These are phyloP conservation scores for Paramecium primaurelia DNA, from an alignment of 73 alveolate genomes.

Conservation along the genomic window DNA sequence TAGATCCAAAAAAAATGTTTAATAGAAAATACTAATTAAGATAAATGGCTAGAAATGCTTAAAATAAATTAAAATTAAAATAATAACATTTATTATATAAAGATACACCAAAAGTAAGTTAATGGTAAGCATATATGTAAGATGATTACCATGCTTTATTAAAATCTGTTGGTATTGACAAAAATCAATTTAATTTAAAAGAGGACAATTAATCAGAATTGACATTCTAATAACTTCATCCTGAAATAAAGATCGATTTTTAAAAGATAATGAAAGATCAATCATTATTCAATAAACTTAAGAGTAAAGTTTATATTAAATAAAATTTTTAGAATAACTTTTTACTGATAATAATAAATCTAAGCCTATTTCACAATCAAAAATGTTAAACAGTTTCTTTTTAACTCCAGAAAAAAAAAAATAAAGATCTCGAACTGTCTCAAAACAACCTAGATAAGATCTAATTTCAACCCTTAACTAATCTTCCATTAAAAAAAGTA, in stretches of 20 bases:
- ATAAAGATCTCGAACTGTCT: not conserved
- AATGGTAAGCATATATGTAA: not conserved
- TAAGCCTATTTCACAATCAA: constrained; percentile 8
- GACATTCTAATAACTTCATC: not conserved
- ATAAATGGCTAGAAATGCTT: not conserved
- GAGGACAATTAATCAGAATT: constrained; percentile 6
- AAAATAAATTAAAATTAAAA: not conserved
- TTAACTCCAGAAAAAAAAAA: not conserved
- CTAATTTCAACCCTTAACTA: not conserved
- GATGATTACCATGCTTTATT: not conserved
- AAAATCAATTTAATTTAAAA: not conserved
- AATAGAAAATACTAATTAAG: not conserved
- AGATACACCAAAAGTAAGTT: not conserved
- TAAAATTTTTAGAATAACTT: not conserved
- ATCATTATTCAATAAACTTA: not conserved
- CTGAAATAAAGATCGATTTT: not conserved
- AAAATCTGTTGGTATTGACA: not conserved
- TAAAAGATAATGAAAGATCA: not conserved
- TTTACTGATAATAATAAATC: not conserved
- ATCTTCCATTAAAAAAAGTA: not conserved
- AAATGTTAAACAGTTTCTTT: constrained; percentile 26
- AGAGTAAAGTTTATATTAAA: not conserved
- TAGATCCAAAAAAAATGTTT: not conserved
- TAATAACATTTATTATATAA: not conserved
- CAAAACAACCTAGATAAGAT: not conserved